Percentiles rank a stretch among this genome's conserved stretches.
Conservation (phyloP, 148 eudicot genomes). For the Amaranthus hypochondriacus region DNA sequence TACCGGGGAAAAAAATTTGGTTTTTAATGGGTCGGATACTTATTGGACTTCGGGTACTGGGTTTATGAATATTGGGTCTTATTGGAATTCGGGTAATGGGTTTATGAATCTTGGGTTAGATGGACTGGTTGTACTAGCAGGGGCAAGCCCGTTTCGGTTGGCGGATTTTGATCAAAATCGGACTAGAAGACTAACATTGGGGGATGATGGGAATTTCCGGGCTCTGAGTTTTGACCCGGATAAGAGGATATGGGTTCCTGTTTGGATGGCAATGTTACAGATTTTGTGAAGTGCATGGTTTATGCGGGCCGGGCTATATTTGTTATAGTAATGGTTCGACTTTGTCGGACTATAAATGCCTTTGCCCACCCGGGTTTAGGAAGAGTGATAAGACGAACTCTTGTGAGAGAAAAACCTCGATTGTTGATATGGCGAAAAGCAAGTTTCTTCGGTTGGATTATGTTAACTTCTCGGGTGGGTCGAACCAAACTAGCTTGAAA, state of each 20-base stretch:
- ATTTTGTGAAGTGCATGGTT: slow-evolving; percentile 49
- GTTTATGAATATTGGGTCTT: no score
- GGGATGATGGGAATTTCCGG: slow-evolving; percentile 61
- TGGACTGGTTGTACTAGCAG: slow-evolving; percentile 21
- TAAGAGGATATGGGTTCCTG: slow-evolving; percentile 34
- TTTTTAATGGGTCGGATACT: slow-evolving; percentile 27
- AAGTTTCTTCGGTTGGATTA: slow-evolving; percentile 61
- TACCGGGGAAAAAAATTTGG: slow-evolving; percentile 20
- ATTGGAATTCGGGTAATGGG: background rate
- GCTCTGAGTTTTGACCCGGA: slow-evolving; percentile 40
- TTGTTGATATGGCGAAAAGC: slow-evolving; percentile 9
- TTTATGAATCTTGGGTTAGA: slow-evolving; percentile 25
- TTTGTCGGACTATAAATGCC: slow-evolving; percentile 29
- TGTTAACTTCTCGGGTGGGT: slow-evolving; percentile 50
- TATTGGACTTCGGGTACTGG: slow-evolving; percentile 22
- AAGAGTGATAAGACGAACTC: background rate
- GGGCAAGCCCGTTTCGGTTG: slow-evolving; percentile 14
- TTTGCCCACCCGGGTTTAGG: slow-evolving; percentile 61
- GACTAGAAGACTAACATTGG: slow-evolving; percentile 46
- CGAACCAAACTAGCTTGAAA: slow-evolving; percentile 24
- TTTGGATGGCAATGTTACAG: slow-evolving; percentile 52
- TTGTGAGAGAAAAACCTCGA: slow-evolving; percentile 37
- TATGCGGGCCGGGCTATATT: slow-evolving; percentile 58
- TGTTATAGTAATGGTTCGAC: slow-evolving; percentile 43
- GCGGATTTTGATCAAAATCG: slow-evolving; percentile 42